Evolutionary conservation across 345 rosid genomes (phyloP).

Genomic region (Carallia brachiata): DNA sequence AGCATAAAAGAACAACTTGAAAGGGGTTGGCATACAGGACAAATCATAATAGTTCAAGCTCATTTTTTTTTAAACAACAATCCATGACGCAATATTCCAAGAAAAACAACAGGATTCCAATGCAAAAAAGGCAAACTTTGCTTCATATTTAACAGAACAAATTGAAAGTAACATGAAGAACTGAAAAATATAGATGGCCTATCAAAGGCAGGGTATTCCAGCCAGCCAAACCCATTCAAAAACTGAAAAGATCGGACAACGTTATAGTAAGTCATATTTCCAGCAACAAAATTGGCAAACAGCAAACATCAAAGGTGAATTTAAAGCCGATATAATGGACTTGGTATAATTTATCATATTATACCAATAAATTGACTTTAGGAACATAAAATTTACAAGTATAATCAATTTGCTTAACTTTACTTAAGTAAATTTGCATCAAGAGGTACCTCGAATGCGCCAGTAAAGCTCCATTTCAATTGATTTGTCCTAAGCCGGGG

Average conservation of each 20-base stretch:
- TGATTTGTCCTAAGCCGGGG: constrained; percentile 96
- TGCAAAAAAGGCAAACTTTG: too few species aligned
- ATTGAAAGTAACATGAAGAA: too few species aligned
- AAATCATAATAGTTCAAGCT: not conserved
- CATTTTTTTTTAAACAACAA: not conserved
- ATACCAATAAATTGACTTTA: not conserved
- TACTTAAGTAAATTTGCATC: not conserved
- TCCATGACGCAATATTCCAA: not conserved
- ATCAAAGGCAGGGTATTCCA: too few species aligned
- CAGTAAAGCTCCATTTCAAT: constrained; percentile 93
- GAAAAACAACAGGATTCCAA: not conserved
- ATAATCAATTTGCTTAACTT: not conserved
- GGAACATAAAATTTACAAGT: not conserved
- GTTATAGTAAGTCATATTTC: too few species aligned
- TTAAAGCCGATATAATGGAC: too few species aligned
- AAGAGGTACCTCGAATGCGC: constrained; percentile 81
- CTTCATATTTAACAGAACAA: too few species aligned
- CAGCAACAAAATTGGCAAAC: too few species aligned
- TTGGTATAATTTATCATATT: not conserved
- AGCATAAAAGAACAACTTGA: not conserved
- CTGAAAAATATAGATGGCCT: too few species aligned
- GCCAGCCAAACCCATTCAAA: too few species aligned
- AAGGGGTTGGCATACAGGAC: not conserved
- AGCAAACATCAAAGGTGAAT: too few species aligned
- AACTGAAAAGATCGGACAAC: too few species aligned